phyloP scores from a whole-genome alignment of 805 yeast species.

The Candida incommunis region DNA sequence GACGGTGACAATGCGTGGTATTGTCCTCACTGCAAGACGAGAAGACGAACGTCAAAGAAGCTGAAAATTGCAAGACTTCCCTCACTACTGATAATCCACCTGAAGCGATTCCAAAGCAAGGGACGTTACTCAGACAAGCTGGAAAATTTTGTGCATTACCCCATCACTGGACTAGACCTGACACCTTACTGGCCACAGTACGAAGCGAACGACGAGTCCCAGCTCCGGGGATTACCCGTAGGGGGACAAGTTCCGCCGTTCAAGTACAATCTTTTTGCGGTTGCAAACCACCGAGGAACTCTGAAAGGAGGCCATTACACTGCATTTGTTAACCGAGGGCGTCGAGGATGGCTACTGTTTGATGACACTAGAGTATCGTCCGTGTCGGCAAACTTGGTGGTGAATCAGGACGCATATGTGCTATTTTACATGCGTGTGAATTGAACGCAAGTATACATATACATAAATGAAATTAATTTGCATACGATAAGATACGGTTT shows the following conservation, averaged over 20 bases:
- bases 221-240: constrained; percentile 35
- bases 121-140: constrained; percentile 31
- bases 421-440: constrained; percentile 48
- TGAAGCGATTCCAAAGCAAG: constrained; percentile 57
- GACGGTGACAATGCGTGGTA: constrained; percentile 75
- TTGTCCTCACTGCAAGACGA: constrained; percentile 60
- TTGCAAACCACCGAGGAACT: constrained; percentile 73
- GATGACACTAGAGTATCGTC: constrained; percentile 63
- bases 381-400: constrained; percentile 33
- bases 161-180: constrained; percentile 45
- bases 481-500: constrained; percentile 1
- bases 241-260: constrained; percentile 76
- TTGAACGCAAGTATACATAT: too few relatives aligned
- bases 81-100: constrained; percentile 61
- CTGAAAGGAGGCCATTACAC: constrained; percentile 85
- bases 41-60: constrained; percentile 51
- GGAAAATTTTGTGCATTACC: constrained; percentile 55
- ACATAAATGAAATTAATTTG: constrained; percentile 6
- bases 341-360: constrained; percentile 61
- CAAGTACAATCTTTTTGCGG: constrained; percentile 61
- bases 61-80: constrained; percentile 70
- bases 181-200: constrained; percentile 60
- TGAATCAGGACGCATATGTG: constrained; percentile 70
- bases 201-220: constrained; percentile 26
- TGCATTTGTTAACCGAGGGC: constrained; percentile 54